Percentiles rank a stretch among this genome's conserved stretches.
Evolutionary conservation across 164 flowering plant genomes (phyloP).

Genomic region (Kingdonia uniflora): DNA sequence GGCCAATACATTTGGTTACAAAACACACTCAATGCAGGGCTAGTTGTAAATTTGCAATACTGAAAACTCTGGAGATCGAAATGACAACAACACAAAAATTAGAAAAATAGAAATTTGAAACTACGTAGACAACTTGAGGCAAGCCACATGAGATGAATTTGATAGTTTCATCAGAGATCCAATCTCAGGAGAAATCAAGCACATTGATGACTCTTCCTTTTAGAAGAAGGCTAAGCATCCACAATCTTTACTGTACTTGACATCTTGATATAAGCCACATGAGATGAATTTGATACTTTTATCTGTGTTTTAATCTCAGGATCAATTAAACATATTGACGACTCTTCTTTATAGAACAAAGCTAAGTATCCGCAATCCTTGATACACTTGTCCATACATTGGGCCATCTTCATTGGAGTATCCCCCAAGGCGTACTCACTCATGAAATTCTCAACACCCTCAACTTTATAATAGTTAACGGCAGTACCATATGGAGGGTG

Average conservation of each 20-base stretch:
- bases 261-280: slow-evolving; percentile 26
- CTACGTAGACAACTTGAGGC: slow-evolving; percentile 16
- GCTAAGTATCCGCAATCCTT: slow-evolving; percentile 42
- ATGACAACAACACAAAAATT: no score
- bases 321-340: slow-evolving; percentile 28
- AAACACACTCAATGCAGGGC: no score
- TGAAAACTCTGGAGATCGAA: no score
- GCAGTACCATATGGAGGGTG: slow-evolving; percentile 14
- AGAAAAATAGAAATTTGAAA: no score
- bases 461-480: slow-evolving; percentile 24
- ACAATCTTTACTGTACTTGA: slow-evolving; percentile 29
- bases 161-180: slow-evolving; percentile 23
- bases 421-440: slow-evolving; percentile 16
- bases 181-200: slow-evolving; percentile 27
- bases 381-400: slow-evolving; percentile 26
- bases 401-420: slow-evolving; percentile 18
- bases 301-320: slow-evolving; percentile 23
- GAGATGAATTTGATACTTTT: slow-evolving; percentile 18
- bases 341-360: slow-evolving; percentile 25
- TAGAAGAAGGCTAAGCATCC: slow-evolving; percentile 39
- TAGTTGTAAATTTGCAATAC: no score
- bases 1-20: no score
- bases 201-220: slow-evolving; percentile 20
- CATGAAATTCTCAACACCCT: slow-evolving; percentile 33
- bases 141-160: slow-evolving; percentile 26